Evolutionary conservation across 257 asterid species (phyloP).

Genomic region (Solanum tacnaense): DNA sequence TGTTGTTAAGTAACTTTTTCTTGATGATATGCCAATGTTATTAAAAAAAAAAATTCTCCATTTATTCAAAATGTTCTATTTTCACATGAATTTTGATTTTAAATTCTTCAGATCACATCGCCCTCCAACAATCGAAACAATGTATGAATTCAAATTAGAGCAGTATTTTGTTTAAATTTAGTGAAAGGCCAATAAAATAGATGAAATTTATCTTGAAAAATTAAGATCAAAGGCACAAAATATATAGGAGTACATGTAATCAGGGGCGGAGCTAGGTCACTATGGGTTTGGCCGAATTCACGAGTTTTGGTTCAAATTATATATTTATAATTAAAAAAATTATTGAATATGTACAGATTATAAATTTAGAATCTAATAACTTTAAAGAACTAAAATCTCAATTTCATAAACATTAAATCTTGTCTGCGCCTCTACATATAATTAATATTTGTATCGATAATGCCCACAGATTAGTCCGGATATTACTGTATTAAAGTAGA

Average conservation of each 20-base stretch:
- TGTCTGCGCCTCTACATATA: background rate
- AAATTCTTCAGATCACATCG: too few relatives aligned
- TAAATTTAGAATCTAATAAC: background rate
- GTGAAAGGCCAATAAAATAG: too few relatives aligned
- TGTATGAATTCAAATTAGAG: too few relatives aligned
- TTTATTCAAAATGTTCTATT: background rate
- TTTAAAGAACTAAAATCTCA: background rate
- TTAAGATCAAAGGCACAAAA: too few relatives aligned
- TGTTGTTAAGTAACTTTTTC: background rate
- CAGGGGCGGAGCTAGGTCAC: background rate
- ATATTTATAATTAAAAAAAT: too few relatives aligned
- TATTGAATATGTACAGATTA: too few relatives aligned
- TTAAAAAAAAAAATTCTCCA: background rate
- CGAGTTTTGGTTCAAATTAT: too few relatives aligned
- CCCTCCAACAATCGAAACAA: too few relatives aligned
- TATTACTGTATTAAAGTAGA: background rate
- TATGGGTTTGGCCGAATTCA: accelerated
- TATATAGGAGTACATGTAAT: too few relatives aligned
- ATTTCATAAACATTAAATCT: too few relatives aligned
- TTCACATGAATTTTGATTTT: too few relatives aligned
- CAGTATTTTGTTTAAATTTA: too few relatives aligned
- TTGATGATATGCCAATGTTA: background rate
- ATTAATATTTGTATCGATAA: background rate
- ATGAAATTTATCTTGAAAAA: background rate
- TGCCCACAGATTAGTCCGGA: background rate